Percentiles rank a stretch among this genome's conserved stretches.
Evolutionary conservation across 1,284 basidiomycete genomes (phyloP).

Genomic region (Vanrija humicola): DNA sequence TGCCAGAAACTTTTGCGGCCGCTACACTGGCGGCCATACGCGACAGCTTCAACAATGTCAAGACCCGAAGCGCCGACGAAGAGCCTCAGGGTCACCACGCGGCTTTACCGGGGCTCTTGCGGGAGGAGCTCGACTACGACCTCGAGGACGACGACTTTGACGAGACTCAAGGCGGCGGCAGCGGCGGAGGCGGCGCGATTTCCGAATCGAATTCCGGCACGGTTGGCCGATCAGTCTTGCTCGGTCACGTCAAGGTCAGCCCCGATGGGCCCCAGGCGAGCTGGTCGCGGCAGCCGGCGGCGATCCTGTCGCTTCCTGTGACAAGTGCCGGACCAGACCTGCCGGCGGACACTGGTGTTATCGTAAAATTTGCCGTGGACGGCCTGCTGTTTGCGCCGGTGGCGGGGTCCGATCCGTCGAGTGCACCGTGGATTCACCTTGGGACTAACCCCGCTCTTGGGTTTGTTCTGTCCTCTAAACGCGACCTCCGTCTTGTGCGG

Average conservation of each 20-base stretch:
- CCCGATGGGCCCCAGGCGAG: slow-evolving; percentile 12
- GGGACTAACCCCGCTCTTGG: slow-evolving; percentile 81
- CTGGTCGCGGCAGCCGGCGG: slow-evolving; percentile 30
- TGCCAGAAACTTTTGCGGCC: slow-evolving; percentile 83
- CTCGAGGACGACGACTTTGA: slow-evolving; percentile 45
- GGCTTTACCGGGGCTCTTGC: slow-evolving; percentile 40
- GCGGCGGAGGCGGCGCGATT: slow-evolving; percentile 56
- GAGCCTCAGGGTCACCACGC: slow-evolving; percentile 28
- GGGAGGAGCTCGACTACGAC: slow-evolving; percentile 50
- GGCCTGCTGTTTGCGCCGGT: slow-evolving; percentile 61
- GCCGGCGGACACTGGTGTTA: slow-evolving; percentile 52
- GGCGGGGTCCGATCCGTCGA: slow-evolving; percentile 28
- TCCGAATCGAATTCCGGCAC: slow-evolving; percentile 19
- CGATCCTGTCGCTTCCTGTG: slow-evolving; percentile 31
- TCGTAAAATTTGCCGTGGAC: slow-evolving; percentile 77
- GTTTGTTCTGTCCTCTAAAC: slow-evolving; percentile 92
- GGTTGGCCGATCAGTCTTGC: slow-evolving; percentile 34
- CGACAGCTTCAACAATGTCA: slow-evolving; percentile 51
- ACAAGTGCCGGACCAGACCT: slow-evolving; percentile 40
- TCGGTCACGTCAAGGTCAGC: slow-evolving; percentile 23
- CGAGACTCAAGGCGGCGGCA: slow-evolving; percentile 54
- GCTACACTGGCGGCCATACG: slow-evolving; percentile 73
- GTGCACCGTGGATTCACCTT: slow-evolving; percentile 65
- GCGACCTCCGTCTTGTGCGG: slow-evolving; percentile 75
- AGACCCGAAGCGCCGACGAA: slow-evolving; percentile 22